A percentile compares a stretch with the other conserved stretches of the same genome.
Evolutionary conservation across 768 basidiomycete species (phyloP).

Genomic region (Infundibulicybe gibba): DNA sequence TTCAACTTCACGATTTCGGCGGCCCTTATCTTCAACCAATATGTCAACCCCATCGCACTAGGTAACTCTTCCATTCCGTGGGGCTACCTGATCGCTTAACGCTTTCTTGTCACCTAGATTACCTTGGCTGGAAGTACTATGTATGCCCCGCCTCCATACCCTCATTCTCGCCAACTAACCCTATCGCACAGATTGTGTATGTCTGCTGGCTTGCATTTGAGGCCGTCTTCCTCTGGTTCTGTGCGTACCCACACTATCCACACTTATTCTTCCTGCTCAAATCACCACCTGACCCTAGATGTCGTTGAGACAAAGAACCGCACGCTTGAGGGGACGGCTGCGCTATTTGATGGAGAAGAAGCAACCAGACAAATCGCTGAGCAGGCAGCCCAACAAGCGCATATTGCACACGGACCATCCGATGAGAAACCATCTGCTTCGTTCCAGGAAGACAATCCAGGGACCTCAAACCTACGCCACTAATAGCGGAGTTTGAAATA

Average conservation of each 20-base stretch:
- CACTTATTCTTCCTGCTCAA: not conserved
- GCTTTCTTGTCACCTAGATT: constrained; percentile 13
- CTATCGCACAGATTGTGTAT: constrained; percentile 57
- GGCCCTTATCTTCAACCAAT: constrained; percentile 87
- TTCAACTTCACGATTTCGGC: constrained; percentile 78
- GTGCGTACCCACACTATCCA: constrained; percentile 15
- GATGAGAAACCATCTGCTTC: constrained; percentile 34
- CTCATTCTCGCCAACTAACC: not conserved
- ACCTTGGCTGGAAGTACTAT: constrained; percentile 76
- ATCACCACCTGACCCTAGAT: constrained; percentile 20
- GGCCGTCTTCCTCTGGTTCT: constrained; percentile 61
- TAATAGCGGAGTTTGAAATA: no score
- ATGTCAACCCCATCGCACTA: constrained; percentile 80
- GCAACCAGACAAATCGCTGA: constrained; percentile 34
- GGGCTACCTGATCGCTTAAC: not conserved
- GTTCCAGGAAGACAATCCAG: constrained; percentile 22
- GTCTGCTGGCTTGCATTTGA: constrained; percentile 69
- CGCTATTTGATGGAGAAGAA: constrained; percentile 71
- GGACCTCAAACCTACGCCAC: no score
- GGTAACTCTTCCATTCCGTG: constrained; percentile 12
- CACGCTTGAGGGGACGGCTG: constrained; percentile 80
- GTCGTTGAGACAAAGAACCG: constrained; percentile 70
- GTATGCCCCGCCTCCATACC: constrained; percentile 24
- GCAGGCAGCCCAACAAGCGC: constrained; percentile 15
- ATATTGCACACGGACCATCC: constrained; percentile 20